These are phyloP conservation scores for Metschnikowia proteae DNA, from an alignment of 805 yeast genomes.

Conservation along the genomic window DNA sequence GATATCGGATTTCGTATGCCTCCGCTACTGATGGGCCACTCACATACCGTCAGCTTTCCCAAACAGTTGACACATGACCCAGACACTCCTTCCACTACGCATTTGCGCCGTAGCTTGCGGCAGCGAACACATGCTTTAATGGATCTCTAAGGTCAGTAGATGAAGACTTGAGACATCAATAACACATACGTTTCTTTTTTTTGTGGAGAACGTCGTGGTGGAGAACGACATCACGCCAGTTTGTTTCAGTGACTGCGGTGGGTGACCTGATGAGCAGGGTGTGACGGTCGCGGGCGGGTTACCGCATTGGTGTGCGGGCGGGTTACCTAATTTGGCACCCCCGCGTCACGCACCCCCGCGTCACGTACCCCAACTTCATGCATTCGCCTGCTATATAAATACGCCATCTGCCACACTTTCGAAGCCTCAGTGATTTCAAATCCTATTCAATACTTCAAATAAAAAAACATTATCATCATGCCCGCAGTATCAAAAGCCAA, in stretches of 20 bases:
- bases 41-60: neutral
- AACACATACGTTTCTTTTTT: neutral
- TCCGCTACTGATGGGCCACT: neutral
- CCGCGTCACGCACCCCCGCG: neutral
- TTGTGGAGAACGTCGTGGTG: neutral
- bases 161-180: neutral
- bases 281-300: constrained; percentile 1
- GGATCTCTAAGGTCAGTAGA: constrained; percentile 1
- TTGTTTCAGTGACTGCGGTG: too few relatives aligned
- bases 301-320: neutral
- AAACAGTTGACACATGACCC: neutral
- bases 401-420: neutral
- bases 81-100: neutral
- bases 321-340: neutral
- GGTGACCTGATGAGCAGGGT: too few relatives aligned
- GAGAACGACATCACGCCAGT: neutral
- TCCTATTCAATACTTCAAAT: too few relatives aligned
- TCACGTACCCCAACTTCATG: neutral
- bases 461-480: neutral
- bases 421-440: too few relatives aligned
- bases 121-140: constrained; percentile 3
- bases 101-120: constrained; percentile 3
- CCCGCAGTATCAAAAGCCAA: neutral
- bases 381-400: neutral
- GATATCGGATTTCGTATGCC: neutral